Conservation (phyloP, 192 early-diverging fungal species). For the Backusella australiensis region DNA sequence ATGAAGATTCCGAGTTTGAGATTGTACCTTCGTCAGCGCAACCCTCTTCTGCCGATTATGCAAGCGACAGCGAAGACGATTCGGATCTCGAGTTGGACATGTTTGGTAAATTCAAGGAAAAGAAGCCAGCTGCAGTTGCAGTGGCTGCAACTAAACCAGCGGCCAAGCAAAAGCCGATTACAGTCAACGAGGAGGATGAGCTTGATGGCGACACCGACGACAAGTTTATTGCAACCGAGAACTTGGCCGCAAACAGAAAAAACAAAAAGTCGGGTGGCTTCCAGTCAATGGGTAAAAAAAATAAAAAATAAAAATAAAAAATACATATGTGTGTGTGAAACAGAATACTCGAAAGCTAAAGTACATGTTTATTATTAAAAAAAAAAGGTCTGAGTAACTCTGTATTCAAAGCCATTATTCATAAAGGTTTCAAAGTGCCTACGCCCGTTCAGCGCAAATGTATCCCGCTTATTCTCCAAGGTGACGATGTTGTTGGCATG, state of each 20-base stretch:
- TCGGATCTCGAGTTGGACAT: constrained; percentile 33
- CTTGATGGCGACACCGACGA: constrained; percentile 21
- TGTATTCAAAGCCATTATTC: constrained; percentile 82
- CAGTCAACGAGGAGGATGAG: constrained; percentile 2
- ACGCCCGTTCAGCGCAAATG: constrained; percentile 97
- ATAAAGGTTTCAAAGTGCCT: constrained; percentile 96
- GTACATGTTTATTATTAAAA: background rate
- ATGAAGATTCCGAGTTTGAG: constrained; percentile 41
- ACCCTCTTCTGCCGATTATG: background rate
- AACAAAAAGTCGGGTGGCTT: constrained; percentile 97
- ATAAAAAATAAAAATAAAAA: too few species aligned
- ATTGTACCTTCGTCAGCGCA: constrained; percentile 15
- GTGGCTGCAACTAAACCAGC: background rate
- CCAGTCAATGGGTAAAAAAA: constrained; percentile 83
- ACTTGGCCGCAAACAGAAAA: constrained; percentile 77
- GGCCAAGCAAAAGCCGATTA: constrained; percentile 16
- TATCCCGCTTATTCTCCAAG: constrained; percentile 90
- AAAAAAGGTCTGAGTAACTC: constrained; percentile 69
- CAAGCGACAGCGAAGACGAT: constrained; percentile 10
- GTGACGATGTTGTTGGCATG: constrained; percentile 96
- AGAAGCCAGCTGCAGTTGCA: background rate
- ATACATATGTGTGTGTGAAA: too few species aligned
- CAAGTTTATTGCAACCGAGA: constrained; percentile 45
- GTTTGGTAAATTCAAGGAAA: constrained; percentile 22
- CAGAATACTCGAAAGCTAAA: too few species aligned